Base-by-base conservation (phyloP, 805 yeast genomes). In the Saturnispora ahearnii region DNA sequence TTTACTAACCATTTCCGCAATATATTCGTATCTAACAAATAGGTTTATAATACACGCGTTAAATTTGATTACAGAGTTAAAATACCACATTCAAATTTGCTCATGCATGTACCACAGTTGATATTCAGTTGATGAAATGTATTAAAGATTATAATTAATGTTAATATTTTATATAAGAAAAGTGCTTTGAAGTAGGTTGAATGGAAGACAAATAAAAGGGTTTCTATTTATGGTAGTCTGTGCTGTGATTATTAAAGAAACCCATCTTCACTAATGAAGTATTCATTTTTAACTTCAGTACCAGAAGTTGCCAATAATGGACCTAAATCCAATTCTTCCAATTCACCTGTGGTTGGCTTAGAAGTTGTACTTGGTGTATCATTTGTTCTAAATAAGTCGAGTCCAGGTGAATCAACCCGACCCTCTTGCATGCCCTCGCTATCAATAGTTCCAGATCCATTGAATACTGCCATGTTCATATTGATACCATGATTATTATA, bases 331-430 rank as follows among this genome's bases (percentile, higher is more conserved):
- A 45, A 26, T 10, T 45, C 51, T 15, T 45, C 49, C 15, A 41
- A 7, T 9, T 29, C 53, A 11, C 38, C 50, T 18, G 43, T 32
- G 6, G 41, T 30, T 11, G 45, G 46, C 18, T 44, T 36, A 7
- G 33, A 28, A 10, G 18, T 34, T 7, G 44, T 30, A n/a, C 28
- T 51, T 13, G 26, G 45, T 8, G 38, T 44, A 4, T 51, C 51
- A 13, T 46, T 46, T 13, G 45, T 30, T 24, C 51, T 32, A 31
- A 53, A 53, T 24, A 53, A 38, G 42, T 53, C 55, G 21, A 53
- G 48, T 13, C 48, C 55, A 11, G 53, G 47, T 3, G 55, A 53
- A 24, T 53, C 55, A 15, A 50, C 52, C 10, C 44, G 36, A 18
- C 49, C 18, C 31, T 46, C 48, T 34, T 31, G 48, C 15, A 45